phyloP scores from a whole-genome alignment of 2,329 filamentous ascomycete species.

The Ophidiomyces ophidiicola region DNA sequence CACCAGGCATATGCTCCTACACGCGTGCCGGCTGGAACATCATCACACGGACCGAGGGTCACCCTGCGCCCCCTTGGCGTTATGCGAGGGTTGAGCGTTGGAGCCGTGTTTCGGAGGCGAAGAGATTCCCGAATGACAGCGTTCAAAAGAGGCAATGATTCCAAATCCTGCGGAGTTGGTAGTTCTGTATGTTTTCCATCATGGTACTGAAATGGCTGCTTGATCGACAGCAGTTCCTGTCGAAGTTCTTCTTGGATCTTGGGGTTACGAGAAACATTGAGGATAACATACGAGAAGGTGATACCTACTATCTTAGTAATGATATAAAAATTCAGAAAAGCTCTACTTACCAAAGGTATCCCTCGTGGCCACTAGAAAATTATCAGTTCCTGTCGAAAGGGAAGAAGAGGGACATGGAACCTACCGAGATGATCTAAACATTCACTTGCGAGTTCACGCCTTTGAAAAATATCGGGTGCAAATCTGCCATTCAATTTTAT shows the following conservation, averaged over 20 bases:
- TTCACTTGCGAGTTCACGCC: constrained; percentile 10
- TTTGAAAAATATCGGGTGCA: constrained; percentile 1
- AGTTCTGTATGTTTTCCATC: constrained; percentile 5
- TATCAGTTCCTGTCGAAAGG: background rate
- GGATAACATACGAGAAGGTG: constrained; percentile 11
- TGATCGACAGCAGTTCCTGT: constrained; percentile 8
- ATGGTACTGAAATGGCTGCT: constrained; percentile 2
- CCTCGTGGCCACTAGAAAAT: constrained; percentile 6
- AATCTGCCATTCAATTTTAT: constrained; percentile 7
- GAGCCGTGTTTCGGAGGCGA: constrained; percentile 9
- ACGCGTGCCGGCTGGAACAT: constrained; percentile 7
- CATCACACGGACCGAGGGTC: constrained; percentile 7
- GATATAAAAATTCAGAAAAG: background rate
- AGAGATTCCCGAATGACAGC: constrained; percentile 12
- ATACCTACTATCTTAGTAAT: constrained; percentile 6
- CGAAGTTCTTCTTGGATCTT: constrained; percentile 11
- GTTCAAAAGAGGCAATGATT: constrained; percentile 11
- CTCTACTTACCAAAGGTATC: constrained; percentile 8
- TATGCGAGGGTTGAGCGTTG: constrained; percentile 9
- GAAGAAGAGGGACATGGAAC: background rate
- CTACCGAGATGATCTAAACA: constrained; percentile 9
- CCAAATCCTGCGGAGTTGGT: constrained; percentile 5
- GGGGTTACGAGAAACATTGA: constrained; percentile 10
- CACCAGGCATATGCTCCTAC: constrained; percentile 10
- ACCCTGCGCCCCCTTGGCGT: constrained; percentile 9